Evolutionary conservation across 768 basidiomycete species (phyloP).

Genomic region (Podaxis sp.): DNA sequence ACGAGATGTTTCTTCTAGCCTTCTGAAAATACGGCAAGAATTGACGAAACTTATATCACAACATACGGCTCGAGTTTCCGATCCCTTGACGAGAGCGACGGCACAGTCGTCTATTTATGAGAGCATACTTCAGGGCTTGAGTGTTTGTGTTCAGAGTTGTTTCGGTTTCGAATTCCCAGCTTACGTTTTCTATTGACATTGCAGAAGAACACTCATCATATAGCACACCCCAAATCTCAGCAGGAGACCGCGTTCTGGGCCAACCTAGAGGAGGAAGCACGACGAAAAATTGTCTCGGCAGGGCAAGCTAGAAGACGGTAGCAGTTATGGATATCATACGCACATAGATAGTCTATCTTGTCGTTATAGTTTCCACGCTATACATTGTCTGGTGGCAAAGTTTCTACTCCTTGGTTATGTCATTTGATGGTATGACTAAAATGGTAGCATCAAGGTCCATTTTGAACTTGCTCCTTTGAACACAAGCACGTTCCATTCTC

Average conservation of each 20-base stretch:
- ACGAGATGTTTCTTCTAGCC: slow-evolving; percentile 40
- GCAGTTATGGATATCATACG: background rate
- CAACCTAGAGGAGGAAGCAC: slow-evolving; percentile 79
- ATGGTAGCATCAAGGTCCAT: background rate
- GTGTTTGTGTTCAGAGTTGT: slow-evolving; percentile 46
- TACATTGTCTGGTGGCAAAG: too few relatives aligned
- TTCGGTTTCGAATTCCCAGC: background rate
- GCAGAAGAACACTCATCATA: slow-evolving; percentile 66
- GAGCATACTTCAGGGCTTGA: slow-evolving; percentile 69
- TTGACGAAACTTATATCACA: slow-evolving; percentile 70
- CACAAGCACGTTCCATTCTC: too few relatives aligned
- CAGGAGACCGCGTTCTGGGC: slow-evolving; percentile 87
- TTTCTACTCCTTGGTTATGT: background rate
- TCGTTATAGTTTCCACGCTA: too few relatives aligned
- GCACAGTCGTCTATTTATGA: slow-evolving; percentile 77
- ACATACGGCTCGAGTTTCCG: slow-evolving; percentile 69
- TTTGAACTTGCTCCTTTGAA: background rate
- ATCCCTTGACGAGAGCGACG: slow-evolving; percentile 60
- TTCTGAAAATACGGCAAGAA: slow-evolving; percentile 84
- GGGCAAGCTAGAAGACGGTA: slow-evolving; percentile 31
- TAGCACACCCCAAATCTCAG: slow-evolving; percentile 83
- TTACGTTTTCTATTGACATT: slow-evolving; percentile 7
- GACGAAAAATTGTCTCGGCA: slow-evolving; percentile 52
- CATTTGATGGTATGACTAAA: background rate
- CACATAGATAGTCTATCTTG: background rate